phyloP scores from a whole-genome alignment of 306 rosid genomes.

The Citrullus amarus region DNA sequence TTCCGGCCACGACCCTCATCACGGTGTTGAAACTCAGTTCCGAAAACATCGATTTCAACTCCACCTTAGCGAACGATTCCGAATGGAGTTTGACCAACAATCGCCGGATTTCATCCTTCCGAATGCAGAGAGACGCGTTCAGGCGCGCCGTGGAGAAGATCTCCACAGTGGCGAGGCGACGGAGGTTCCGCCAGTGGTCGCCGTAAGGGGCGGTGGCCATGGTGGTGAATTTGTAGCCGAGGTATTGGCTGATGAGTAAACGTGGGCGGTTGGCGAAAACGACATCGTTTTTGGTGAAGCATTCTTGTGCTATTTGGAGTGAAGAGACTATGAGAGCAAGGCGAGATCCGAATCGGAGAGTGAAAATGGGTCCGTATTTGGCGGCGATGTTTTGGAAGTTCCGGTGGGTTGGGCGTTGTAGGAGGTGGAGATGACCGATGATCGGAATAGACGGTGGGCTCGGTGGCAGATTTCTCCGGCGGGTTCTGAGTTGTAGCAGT shows the following conservation, averaged over 20 bases:
- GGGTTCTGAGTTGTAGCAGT: neutral
- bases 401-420: conserved; percentile 23
- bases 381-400: conserved; percentile 13
- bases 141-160: conserved; percentile 26
- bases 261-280: conserved; percentile 28
- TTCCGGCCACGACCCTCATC: conserved; percentile 52
- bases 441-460: conserved; percentile 31
- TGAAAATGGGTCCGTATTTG: conserved; percentile 24
- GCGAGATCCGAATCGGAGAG: conserved; percentile 19
- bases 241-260: conserved; percentile 10
- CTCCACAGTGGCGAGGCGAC: conserved; percentile 38
- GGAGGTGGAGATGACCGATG: conserved; percentile 38
- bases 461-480: conserved; percentile 24
- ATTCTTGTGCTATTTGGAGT: neutral
- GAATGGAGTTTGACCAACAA: conserved; percentile 18
- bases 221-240: conserved; percentile 25
- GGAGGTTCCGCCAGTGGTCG: conserved; percentile 59
- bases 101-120: conserved; percentile 29
- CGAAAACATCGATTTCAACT: conserved; percentile 23
- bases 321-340: conserved; percentile 25
- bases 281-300: neutral
- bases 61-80: conserved; percentile 22
- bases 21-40: conserved; percentile 38
- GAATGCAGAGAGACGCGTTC: conserved; percentile 13
- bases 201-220: conserved; percentile 24